Conservation (phyloP, 2,329 filamentous ascomycete species). For the Claviceps africana region DNA sequence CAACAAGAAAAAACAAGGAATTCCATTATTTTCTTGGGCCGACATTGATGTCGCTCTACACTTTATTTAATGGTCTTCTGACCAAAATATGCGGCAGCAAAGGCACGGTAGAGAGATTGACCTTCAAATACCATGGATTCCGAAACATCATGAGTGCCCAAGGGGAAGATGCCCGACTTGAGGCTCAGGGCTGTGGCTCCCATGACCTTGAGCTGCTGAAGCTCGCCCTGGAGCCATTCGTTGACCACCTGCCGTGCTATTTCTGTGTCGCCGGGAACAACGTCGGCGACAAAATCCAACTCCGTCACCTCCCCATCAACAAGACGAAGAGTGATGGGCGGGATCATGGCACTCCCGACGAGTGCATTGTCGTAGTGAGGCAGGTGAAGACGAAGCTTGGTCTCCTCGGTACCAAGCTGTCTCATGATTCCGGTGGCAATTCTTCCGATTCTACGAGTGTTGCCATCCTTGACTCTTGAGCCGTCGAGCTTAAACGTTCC, state of each 20-base stretch:
- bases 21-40: neutral
- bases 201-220: slow-evolving; percentile 56
- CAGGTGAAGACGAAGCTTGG: slow-evolving; percentile 61
- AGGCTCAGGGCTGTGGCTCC: slow-evolving; percentile 61
- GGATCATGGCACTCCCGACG: slow-evolving; percentile 63
- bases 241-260: slow-evolving; percentile 69
- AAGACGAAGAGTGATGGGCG: slow-evolving; percentile 61
- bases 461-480: slow-evolving; percentile 54
- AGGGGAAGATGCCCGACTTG: slow-evolving; percentile 63
- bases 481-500: slow-evolving; percentile 74
- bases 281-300: slow-evolving; percentile 65
- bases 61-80: slow-evolving; percentile 33
- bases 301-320: slow-evolving; percentile 63
- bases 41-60: slow-evolving; percentile 2
- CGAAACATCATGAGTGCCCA: slow-evolving; percentile 63
- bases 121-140: slow-evolving; percentile 71
- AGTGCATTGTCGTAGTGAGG: slow-evolving; percentile 70
- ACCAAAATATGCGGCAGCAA: slow-evolving; percentile 47
- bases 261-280: slow-evolving; percentile 62
- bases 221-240: slow-evolving; percentile 71
- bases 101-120: slow-evolving; percentile 56
- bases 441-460: slow-evolving; percentile 61
- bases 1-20: neutral
- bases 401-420: slow-evolving; percentile 59
- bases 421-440: slow-evolving; percentile 68